These are phyloP conservation scores for Jatropha podagrica DNA, from an alignment of 441 rosid species.

Conservation along the genomic window DNA sequence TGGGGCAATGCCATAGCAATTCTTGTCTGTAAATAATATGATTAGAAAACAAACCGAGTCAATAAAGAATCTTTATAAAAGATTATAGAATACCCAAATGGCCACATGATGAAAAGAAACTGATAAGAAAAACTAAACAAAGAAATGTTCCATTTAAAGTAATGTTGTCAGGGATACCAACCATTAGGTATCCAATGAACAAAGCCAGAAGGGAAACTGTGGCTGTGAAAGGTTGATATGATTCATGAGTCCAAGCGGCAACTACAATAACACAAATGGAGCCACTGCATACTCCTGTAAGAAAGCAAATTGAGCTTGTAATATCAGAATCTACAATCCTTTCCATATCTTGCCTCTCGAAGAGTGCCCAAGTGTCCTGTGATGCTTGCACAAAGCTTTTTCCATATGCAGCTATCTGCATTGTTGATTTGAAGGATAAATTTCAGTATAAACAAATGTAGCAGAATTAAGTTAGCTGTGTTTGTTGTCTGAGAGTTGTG, in stretches of 20 bases:
- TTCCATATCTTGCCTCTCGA: constrained; percentile 56
- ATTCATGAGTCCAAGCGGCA: constrained; percentile 77
- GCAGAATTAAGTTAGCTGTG: not conserved
- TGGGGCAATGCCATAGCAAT: constrained; percentile 98
- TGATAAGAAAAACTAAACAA: not conserved
- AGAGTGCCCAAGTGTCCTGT: constrained; percentile 84
- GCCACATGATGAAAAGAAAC: constrained; percentile 6
- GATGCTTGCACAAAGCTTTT: constrained; percentile 92
- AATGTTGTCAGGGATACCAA: constrained; percentile 25
- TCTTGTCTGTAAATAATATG: constrained; percentile 59
- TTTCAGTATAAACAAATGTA: not conserved
- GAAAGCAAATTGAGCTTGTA: constrained; percentile 86
- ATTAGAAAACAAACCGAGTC: constrained; percentile 1
- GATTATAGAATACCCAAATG: constrained; percentile 20
- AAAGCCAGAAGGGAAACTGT: constrained; percentile 71
- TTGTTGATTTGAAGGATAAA: not conserved
- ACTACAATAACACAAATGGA: constrained; percentile 76
- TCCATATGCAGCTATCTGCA: constrained; percentile 89
- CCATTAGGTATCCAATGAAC: constrained; percentile 91
- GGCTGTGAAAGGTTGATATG: constrained; percentile 67
- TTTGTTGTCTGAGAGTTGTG: not conserved
- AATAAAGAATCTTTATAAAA: constrained; percentile 11
- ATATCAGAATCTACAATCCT: constrained; percentile 78
- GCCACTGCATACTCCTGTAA: constrained; percentile 94
- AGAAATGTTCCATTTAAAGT: not conserved